These are phyloP conservation scores for Ascochyta viciae-villosae DNA, from an alignment of 2,329 filamentous ascomycete species.

Conservation along the genomic window DNA sequence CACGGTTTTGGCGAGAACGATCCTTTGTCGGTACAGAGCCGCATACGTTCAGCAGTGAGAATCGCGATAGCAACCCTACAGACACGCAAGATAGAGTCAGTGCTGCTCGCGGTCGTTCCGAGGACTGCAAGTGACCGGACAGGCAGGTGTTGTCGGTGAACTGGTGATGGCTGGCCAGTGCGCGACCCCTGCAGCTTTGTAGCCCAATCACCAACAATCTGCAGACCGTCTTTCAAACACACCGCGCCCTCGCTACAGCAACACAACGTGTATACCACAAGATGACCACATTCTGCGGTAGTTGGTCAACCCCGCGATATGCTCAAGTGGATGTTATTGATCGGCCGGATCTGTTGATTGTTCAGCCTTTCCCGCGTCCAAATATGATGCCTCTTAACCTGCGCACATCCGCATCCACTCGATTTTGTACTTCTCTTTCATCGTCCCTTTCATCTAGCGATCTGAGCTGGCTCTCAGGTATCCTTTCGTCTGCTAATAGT, in stretches of 20 bases:
- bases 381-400: background rate
- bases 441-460: background rate
- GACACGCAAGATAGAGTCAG: background rate
- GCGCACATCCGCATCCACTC: background rate
- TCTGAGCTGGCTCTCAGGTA: constrained; percentile 8
- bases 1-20: too few species aligned
- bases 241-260: constrained; percentile 11
- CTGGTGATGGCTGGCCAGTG: background rate
- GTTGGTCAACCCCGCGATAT: background rate
- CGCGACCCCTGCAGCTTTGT: background rate
- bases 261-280: background rate
- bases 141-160: background rate
- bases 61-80: too few species aligned
- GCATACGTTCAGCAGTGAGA: too few species aligned
- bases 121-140: background rate
- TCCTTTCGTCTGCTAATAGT: background rate
- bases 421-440: background rate
- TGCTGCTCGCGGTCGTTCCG: background rate
- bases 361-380: background rate
- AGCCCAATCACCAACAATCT: background rate
- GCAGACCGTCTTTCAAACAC: constrained; percentile 5
- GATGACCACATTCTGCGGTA: background rate
- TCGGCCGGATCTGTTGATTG: constrained; percentile 2
- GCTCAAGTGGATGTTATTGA: constrained; percentile 3
- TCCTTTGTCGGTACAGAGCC: too few species aligned